phyloP scores from a whole-genome alignment of 768 basidiomycete species.

The Pulveroboletus ravenelii region DNA sequence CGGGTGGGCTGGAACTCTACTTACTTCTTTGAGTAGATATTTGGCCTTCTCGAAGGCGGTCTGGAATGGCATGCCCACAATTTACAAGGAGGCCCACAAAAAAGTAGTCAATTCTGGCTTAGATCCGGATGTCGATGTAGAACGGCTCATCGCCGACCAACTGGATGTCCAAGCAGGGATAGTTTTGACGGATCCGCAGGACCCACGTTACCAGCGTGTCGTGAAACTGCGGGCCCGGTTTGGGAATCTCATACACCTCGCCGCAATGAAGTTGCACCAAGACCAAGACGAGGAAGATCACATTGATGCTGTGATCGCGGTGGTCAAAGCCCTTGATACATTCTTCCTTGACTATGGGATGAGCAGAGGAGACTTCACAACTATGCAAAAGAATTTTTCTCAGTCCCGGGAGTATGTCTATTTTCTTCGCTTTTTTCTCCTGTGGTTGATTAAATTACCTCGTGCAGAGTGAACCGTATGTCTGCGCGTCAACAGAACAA shows the following conservation, averaged over 20 bases:
- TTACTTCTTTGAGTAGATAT: constrained; percentile 39
- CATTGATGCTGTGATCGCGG: constrained; percentile 76
- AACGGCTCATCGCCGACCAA: constrained; percentile 63
- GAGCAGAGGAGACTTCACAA: constrained; percentile 52
- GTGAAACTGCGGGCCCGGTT: constrained; percentile 54
- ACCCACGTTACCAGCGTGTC: constrained; percentile 69
- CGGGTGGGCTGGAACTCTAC: neutral
- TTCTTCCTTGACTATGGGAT: constrained; percentile 71
- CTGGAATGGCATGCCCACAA: constrained; percentile 71
- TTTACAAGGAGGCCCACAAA: constrained; percentile 56
- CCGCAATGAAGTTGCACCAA: constrained; percentile 59
- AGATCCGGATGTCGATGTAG: constrained; percentile 57
- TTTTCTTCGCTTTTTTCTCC: neutral
- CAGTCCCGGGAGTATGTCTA: constrained; percentile 29
- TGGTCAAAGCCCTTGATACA: constrained; percentile 70
- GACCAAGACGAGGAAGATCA: constrained; percentile 71
- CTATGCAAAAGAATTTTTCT: constrained; percentile 47
- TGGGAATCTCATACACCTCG: constrained; percentile 62
- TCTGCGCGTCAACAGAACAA: constrained; percentile 73
- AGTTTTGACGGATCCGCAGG: constrained; percentile 63
- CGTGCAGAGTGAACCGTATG: constrained; percentile 53
- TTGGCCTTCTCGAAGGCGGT: constrained; percentile 69
- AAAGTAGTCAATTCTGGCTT: constrained; percentile 53
- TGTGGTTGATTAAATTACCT: neutral
- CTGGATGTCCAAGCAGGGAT: constrained; percentile 73